phyloP scores from a whole-genome alignment of 768 basidiomycete species.

The Amanita thiersii region DNA sequence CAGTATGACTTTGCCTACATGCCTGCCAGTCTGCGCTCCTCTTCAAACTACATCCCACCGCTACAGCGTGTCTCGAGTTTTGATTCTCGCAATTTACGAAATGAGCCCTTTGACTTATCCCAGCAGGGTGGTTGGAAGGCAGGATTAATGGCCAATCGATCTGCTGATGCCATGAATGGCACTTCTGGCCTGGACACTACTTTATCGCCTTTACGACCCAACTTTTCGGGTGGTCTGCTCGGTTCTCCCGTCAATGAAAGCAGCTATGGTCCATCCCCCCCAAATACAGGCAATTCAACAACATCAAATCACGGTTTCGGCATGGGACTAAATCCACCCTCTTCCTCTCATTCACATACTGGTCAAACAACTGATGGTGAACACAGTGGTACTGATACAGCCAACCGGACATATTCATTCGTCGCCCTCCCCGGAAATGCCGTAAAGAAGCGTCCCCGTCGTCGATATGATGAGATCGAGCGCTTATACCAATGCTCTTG shows the following conservation, averaged over 20 bases:
- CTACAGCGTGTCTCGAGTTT: constrained; percentile 39
- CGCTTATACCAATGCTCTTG: constrained; percentile 85
- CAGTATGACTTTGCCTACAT: constrained; percentile 33
- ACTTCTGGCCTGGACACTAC: constrained; percentile 35
- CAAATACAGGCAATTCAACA: constrained; percentile 53
- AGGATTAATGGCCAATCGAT: constrained; percentile 21
- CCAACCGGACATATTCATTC: constrained; percentile 70
- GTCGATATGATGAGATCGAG: constrained; percentile 93
- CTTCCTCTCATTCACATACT: constrained; percentile 17
- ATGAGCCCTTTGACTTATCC: constrained; percentile 28
- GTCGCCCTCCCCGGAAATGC: constrained; percentile 75
- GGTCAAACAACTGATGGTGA: background rate
- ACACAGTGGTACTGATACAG: constrained; percentile 23
- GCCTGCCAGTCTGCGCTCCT: constrained; percentile 24
- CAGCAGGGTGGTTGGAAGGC: constrained; percentile 27
- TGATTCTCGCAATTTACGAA: constrained; percentile 35
- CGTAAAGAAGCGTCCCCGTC: constrained; percentile 76
- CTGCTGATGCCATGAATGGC: constrained; percentile 23
- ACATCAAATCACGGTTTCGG: constrained; percentile 32
- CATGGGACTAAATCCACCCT: constrained; percentile 17
- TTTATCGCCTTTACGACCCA: constrained; percentile 46
- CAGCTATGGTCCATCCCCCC: constrained; percentile 53
- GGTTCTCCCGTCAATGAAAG: constrained; percentile 33
- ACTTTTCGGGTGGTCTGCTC: constrained; percentile 35
- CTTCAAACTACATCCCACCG: constrained; percentile 29